Conservation (phyloP, 345 rosid species). For the Euphorbia lathyris region DNA sequence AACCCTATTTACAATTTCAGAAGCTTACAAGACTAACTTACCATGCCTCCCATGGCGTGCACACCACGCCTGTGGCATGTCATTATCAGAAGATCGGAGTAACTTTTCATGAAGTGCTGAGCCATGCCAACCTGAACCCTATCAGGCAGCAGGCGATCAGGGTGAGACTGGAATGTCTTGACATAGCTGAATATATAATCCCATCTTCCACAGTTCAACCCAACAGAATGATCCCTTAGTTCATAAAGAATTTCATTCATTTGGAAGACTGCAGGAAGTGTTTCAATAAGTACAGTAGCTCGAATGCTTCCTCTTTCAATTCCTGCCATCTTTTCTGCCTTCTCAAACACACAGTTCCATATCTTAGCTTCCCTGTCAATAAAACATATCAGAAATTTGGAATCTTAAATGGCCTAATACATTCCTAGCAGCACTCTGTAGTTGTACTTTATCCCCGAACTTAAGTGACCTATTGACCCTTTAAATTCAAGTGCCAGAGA, state of each 20-base stretch:
- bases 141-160: slow-evolving; percentile 75
- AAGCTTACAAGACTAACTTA: slow-evolving; percentile 21
- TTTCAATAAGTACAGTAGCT: slow-evolving; percentile 83
- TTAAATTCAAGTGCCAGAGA: no score
- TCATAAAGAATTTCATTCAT: slow-evolving; percentile 94
- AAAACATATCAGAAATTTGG: background rate
- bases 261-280: slow-evolving; percentile 87
- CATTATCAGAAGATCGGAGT: slow-evolving; percentile 82
- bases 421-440: no score
- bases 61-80: slow-evolving; percentile 87
- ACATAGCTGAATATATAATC: slow-evolving; percentile 94
- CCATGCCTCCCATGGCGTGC: slow-evolving; percentile 99
- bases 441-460: no score
- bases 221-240: slow-evolving; percentile 78
- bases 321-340: slow-evolving; percentile 78
- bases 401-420: no score
- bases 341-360: slow-evolving; percentile 86
- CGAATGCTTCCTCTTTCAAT: slow-evolving; percentile 85
- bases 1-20: background rate
- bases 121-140: slow-evolving; percentile 80
- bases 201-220: slow-evolving; percentile 94
- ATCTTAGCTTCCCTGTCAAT: slow-evolving; percentile 83
- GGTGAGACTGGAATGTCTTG: slow-evolving; percentile 87
- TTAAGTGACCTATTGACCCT: no score
- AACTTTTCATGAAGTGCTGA: slow-evolving; percentile 92